Conservation (phyloP, 352 stramenopile genomes). For the Globisporangium cederbergense region DNA sequence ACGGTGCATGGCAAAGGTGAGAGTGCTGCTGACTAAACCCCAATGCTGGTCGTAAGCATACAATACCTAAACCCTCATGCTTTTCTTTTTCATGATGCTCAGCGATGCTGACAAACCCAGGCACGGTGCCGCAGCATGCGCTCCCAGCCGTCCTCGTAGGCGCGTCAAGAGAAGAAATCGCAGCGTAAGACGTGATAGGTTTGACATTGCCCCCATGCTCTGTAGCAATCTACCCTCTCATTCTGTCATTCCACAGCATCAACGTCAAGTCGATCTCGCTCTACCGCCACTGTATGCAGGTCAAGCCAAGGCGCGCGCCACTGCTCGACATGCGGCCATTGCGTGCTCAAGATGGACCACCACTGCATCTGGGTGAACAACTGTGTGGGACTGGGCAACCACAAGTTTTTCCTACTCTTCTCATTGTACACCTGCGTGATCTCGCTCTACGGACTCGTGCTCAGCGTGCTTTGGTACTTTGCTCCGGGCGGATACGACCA, state of each 20-base stretch:
- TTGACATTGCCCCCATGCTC: neutral
- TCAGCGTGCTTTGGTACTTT: conserved; percentile 81
- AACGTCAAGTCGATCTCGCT: conserved; percentile 80
- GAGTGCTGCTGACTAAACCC: neutral
- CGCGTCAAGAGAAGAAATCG: conserved; percentile 69
- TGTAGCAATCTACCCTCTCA: neutral
- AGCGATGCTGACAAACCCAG: conserved; percentile 98
- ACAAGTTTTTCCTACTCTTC: conserved; percentile 94
- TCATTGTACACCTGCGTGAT: conserved; percentile 92
- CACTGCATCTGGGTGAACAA: conserved; percentile 99
- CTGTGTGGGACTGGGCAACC: conserved; percentile 98
- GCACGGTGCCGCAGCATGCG: conserved; percentile 93
- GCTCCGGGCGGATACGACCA: neutral
- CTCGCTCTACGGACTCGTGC: conserved; percentile 90
- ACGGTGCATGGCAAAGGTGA: conserved; percentile 91
- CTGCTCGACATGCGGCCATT: conserved; percentile 94
- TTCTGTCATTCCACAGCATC: conserved; percentile 28
- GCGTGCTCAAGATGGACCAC: conserved; percentile 99
- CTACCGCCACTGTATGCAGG: conserved; percentile 91
- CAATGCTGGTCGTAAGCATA: neutral
- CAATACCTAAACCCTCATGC: no score
- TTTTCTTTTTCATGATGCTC: no score
- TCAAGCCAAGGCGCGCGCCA: conserved; percentile 96
- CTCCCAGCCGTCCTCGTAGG: conserved; percentile 75
- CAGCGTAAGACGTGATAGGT: conserved; percentile 28